A percentile compares a stretch with the other conserved stretches of the same genome.
These are phyloP conservation scores for Plasmodium adleri DNA, from an alignment of 169 alveolate species.

Conservation along the genomic window DNA sequence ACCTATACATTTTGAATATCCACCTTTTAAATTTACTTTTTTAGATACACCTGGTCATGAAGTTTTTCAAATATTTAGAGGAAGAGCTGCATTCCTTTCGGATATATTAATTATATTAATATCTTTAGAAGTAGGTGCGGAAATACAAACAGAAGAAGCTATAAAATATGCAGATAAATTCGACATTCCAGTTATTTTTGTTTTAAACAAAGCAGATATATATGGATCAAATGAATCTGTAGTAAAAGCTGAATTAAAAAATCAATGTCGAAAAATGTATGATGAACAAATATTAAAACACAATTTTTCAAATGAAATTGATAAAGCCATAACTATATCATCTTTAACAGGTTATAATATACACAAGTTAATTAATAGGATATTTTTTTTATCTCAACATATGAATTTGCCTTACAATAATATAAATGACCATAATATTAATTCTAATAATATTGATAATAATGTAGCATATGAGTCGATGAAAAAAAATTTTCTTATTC, in stretches of 20 bases:
- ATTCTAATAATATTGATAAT: neutral
- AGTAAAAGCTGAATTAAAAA: slow-evolving; percentile 81
- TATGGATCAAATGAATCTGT: slow-evolving; percentile 79
- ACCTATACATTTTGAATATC: slow-evolving; percentile 70
- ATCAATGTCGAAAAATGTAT: slow-evolving; percentile 77
- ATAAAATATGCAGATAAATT: slow-evolving; percentile 86
- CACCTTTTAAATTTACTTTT: slow-evolving; percentile 77
- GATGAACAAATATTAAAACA: slow-evolving; percentile 76
- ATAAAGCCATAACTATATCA: slow-evolving; percentile 79
- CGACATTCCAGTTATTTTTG: slow-evolving; percentile 84
- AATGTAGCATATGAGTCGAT: neutral
- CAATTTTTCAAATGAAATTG: slow-evolving; percentile 74
- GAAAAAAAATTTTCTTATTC: neutral
- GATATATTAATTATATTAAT: slow-evolving; percentile 85
- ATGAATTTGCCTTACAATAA: slow-evolving; percentile 75
- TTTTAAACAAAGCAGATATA: slow-evolving; percentile 84
- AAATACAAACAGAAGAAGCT: slow-evolving; percentile 85
- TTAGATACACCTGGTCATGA: slow-evolving; percentile 90
- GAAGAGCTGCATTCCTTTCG: slow-evolving; percentile 86
- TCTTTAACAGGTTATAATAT: slow-evolving; percentile 79
- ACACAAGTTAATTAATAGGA: slow-evolving; percentile 48
- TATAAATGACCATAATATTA: slow-evolving; percentile 32
- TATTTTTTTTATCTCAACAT: slow-evolving; percentile 36
- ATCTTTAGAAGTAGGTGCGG: slow-evolving; percentile 84
- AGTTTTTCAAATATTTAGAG: slow-evolving; percentile 83